phyloP scores from a whole-genome alignment of 2,329 filamentous ascomycete species.

The Periconia macrospinosa region DNA sequence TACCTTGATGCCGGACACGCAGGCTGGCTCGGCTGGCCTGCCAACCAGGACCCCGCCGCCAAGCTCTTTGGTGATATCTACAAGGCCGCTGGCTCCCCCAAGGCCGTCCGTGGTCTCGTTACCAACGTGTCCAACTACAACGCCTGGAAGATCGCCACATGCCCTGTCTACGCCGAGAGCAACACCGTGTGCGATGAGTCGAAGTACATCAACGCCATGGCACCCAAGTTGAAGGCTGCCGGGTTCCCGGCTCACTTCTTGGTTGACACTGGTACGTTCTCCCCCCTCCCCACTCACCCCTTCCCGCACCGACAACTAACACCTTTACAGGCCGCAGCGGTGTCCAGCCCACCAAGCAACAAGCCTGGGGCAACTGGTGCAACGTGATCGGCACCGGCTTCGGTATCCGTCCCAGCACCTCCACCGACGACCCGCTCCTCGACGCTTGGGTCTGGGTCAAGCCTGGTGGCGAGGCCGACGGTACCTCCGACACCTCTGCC shows the following conservation, averaged over 20 bases:
- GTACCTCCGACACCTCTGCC: conserved; percentile 44
- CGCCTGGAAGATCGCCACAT: conserved; percentile 50
- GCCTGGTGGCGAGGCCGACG: conserved; percentile 58
- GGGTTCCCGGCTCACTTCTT: conserved; percentile 59
- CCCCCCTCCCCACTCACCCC: background rate
- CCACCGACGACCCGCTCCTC: conserved; percentile 61
- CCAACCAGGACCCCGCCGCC: conserved; percentile 57
- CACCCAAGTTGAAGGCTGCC: conserved; percentile 47
- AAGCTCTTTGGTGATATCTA: conserved; percentile 41
- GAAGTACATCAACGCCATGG: conserved; percentile 54
- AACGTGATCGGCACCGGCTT: conserved; percentile 66
- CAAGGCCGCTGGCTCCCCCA: conserved; percentile 48
- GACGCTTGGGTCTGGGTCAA: conserved; percentile 72
- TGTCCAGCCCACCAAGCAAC: conserved; percentile 59
- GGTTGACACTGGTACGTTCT: conserved; percentile 38
- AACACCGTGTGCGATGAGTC: conserved; percentile 56
- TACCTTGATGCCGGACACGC: conserved; percentile 66
- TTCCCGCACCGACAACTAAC: background rate
- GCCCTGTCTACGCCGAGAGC: conserved; percentile 46
- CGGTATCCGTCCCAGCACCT: conserved; percentile 60
- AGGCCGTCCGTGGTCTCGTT: conserved; percentile 52
- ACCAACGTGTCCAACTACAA: conserved; percentile 64
- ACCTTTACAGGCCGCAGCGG: conserved; percentile 53
- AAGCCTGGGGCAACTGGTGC: conserved; percentile 67
- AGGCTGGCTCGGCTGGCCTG: conserved; percentile 65